Base-by-base conservation (phyloP, 2,329 filamentous ascomycete species). In the Teratosphaeria gauchensis region DNA sequence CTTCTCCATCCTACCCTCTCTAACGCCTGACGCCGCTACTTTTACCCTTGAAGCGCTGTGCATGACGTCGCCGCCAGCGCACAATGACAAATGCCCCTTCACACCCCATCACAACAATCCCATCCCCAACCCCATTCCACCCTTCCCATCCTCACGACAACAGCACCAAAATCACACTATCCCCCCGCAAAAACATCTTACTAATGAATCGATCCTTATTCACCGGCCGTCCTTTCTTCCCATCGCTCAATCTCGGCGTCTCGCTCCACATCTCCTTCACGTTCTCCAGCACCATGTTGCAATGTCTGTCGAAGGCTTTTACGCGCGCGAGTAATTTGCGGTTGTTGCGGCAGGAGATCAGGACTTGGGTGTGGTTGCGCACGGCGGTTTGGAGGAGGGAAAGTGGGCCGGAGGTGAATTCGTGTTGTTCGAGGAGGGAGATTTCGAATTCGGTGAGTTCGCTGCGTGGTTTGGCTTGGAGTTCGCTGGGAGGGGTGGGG, bases 181-280 rank as follows among this genome's bases (percentile, higher is more conserved):
- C 90, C 61, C 90, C 90, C 73, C 90, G 81, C 64, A 95, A 76
- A 74, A 95, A 95, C 92, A 96, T 92, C 80, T 96, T 96, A 82
- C 90, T 95, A 71, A 97, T 94, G 76, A 96, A 96, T 51, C 94
- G 82, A 76, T 99, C 94, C 84, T 97, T 96, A 80, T 99, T 99
- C 63, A 97, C 90, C 52, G 88, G 86, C 69, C 88, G 81, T 58
- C 92, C 92, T 78, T 91, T 92, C 80, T 92, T 94, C 65, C 92
- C 92, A 65, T 86, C 87, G 24, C 88, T 85, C 70, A 89, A 82
- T 61, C 85, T 80, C 54, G 92, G 91, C 58, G 89, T 94, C 78
- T 99, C 94, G 9, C 92, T 96, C 94, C 94, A 99, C 92, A 99
- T 97, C 79, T 99, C 94, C 82, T 95, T 95, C 51, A 95, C 91